These are phyloP conservation scores for Aureobasidium sp. DNA, from an alignment of 2,329 filamentous ascomycete species.

Conservation along the genomic window DNA sequence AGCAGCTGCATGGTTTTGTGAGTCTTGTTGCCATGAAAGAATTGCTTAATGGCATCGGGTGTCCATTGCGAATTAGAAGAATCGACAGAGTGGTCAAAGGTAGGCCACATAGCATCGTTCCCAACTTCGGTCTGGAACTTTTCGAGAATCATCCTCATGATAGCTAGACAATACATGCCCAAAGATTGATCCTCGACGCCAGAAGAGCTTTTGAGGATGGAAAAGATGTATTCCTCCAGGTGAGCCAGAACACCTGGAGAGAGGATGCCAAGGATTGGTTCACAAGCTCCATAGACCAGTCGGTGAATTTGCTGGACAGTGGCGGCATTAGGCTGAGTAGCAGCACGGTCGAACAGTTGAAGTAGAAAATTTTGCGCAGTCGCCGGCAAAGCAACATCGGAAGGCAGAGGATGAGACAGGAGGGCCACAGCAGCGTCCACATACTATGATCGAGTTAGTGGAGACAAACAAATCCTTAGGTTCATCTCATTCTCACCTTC, in stretches of 20 bases:
- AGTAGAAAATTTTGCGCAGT: slow-evolving; percentile 26
- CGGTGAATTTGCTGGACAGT: slow-evolving; percentile 25
- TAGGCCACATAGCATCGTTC: slow-evolving; percentile 5
- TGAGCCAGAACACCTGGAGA: slow-evolving; percentile 19
- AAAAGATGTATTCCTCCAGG: slow-evolving; percentile 25
- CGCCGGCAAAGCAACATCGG: slow-evolving; percentile 22
- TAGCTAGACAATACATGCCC: slow-evolving; percentile 28
- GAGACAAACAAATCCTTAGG: neutral
- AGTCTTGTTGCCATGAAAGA: slow-evolving; percentile 25
- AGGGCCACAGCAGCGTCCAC: slow-evolving; percentile 20
- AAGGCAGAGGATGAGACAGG: slow-evolving; percentile 23
- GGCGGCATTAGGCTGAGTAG: slow-evolving; percentile 17
- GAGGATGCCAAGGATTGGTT: slow-evolving; percentile 22
- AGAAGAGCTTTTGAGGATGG: slow-evolving; percentile 22
- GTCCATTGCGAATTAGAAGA: slow-evolving; percentile 19
- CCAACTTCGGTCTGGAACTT: slow-evolving; percentile 1
- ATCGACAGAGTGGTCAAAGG: neutral
- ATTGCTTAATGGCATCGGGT: slow-evolving; percentile 24
- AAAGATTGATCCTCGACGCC: slow-evolving; percentile 22
- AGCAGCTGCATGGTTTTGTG: slow-evolving; percentile 27
- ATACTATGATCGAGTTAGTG: slow-evolving; percentile 16
- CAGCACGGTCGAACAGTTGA: slow-evolving; percentile 23
- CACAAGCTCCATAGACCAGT: slow-evolving; percentile 25
- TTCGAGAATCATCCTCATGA: slow-evolving; percentile 24
- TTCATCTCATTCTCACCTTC: neutral